phyloP scores from a whole-genome alignment of 805 yeast species.

The Clavispora asparagi region DNA sequence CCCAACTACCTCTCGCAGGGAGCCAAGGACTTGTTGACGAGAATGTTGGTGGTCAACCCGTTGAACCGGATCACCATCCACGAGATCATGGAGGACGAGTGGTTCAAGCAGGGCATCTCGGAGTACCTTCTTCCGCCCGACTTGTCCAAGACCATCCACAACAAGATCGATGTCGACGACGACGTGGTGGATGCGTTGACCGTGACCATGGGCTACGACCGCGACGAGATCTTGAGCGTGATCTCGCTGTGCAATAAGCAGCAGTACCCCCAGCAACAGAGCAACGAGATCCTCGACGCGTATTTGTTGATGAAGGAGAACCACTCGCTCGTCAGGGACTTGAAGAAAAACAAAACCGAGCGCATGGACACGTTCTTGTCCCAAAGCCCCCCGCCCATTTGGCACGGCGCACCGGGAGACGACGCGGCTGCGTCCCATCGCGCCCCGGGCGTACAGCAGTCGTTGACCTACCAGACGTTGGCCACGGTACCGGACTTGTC shows the following conservation, averaged over 20 bases:
- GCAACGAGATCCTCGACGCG: constrained; percentile 80
- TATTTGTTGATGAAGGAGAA: constrained; percentile 80
- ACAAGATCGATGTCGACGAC: constrained; percentile 57
- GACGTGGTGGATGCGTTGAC: constrained; percentile 70
- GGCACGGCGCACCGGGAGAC: constrained; percentile 18
- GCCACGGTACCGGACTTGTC: constrained; percentile 44
- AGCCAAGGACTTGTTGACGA: constrained; percentile 73
- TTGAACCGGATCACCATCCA: constrained; percentile 87
- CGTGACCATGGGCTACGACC: constrained; percentile 83
- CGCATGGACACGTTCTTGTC: constrained; percentile 55
- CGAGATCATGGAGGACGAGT: constrained; percentile 88
- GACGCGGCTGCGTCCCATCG: constrained; percentile 19
- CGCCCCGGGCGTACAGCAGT: constrained; percentile 42
- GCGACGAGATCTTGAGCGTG: constrained; percentile 75
- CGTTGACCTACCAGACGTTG: constrained; percentile 43
- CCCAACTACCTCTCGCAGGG: constrained; percentile 85
- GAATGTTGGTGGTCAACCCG: constrained; percentile 94
- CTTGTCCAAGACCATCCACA: constrained; percentile 28
- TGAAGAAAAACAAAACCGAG: constrained; percentile 48
- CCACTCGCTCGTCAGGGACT: constrained; percentile 60
- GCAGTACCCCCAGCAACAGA: constrained; percentile 26
- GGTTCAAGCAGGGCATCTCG: constrained; percentile 82
- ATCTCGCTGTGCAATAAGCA: constrained; percentile 46
- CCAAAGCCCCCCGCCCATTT: constrained; percentile 55
- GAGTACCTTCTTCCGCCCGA: constrained; percentile 69